Conservation (phyloP, 305 asterid species). For the Petunia hybrid region DNA sequence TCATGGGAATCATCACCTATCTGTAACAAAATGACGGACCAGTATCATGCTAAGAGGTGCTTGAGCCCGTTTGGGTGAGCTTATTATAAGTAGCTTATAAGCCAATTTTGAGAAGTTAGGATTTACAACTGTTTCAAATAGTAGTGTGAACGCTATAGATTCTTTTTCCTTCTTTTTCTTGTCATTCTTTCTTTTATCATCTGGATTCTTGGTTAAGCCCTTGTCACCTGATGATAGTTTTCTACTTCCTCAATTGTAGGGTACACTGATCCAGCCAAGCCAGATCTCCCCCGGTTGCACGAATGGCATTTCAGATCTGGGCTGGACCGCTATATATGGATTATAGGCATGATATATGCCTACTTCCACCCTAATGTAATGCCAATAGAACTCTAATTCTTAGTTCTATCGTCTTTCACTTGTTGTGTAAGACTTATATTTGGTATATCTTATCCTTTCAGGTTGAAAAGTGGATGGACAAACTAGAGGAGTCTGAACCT, state of each 20-base stretch:
- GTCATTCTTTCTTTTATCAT: not conserved
- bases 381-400: constrained; percentile 16
- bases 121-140: not conserved
- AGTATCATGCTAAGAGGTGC: constrained; percentile 9
- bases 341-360: constrained; percentile 96
- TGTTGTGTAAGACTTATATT: constrained; percentile 26
- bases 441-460: constrained; percentile 43
- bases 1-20: constrained; percentile 13
- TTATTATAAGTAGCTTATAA: too few species aligned
- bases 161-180: constrained; percentile 6
- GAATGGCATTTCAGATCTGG: constrained; percentile 99
- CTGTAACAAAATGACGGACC: not conserved
- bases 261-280: constrained; percentile 92
- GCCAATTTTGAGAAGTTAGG: too few species aligned
- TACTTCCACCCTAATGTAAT: constrained; percentile 81
- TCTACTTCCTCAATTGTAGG: constrained; percentile 55
- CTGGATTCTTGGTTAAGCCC: constrained; percentile 16
- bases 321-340: constrained; percentile 99
- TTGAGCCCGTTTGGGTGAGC: not conserved
- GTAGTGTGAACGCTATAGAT: constrained; percentile 8
- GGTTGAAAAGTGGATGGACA: constrained; percentile 97
- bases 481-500: constrained; percentile 84
- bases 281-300: constrained; percentile 88
- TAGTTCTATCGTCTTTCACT: constrained; percentile 26
- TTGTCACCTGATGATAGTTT: constrained; percentile 34